Base-by-base conservation (phyloP, 495 filamentous ascomycete species). In the Podospora sp. region DNA sequence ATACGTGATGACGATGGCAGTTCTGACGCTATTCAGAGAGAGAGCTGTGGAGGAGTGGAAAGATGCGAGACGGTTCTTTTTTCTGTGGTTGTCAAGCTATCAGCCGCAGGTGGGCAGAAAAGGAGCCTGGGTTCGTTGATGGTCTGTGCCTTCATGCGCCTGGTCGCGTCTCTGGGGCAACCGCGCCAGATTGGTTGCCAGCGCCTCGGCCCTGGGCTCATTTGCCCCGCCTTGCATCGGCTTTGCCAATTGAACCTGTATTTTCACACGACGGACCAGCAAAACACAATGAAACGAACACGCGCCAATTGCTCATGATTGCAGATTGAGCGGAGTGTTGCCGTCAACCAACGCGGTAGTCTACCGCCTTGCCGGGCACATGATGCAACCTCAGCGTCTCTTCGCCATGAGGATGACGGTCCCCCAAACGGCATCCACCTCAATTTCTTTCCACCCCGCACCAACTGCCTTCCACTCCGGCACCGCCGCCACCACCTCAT, bases 341-440 rank as follows among this genome's bases (percentile, higher is more conserved):
- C n/a, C 22, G 24, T 18, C 8, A 4, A 26, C 9, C 3, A 33
- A 33, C 3, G 29, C 29, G 29, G 29, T 33, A 33, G 29, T 33
- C 29, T 33, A 33, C 29, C 29, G 8, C 29, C 29, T 33, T n/a
- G n/a, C n/a, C n/a, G n/a, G n/a, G 27, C 16, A 61, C 36, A n/a
- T 22, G 21, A 25, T 20, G 12, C 20, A 12, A 51, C 52, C 33
- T 64, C 56, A 71, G 68, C 76, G 81, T 66, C 78, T 80, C 65
- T 83, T 78, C 0, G 84, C 81, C 78, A 88, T 77, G 62, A 89
- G 67, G 49, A 87, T 73, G 14, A 78, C 84, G 61, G 80, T 86
- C 0, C 85, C 87, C 85, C 87, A 84, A 58, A 87, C 83, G 46
- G 77, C 78, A 21, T 83, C 77, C 20, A 86, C 79, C 60, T 82